These are phyloP conservation scores for Globomyces pollinis-pini DNA, from an alignment of 192 early-diverging fungal species.

Conservation along the genomic window DNA sequence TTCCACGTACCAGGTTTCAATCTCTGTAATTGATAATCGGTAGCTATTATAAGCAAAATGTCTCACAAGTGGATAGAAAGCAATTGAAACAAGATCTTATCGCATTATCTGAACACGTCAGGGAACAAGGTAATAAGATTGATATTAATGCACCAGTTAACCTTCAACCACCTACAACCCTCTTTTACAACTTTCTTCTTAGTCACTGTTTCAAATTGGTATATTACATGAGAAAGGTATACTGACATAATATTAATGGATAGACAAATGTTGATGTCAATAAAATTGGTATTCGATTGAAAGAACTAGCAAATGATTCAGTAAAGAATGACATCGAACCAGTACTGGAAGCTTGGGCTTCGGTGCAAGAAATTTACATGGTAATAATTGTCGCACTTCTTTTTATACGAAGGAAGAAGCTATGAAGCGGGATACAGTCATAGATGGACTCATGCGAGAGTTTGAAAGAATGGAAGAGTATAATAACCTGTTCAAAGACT, in stretches of 20 bases:
- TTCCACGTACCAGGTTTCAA: no score
- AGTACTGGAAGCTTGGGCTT: not conserved
- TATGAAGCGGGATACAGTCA: not conserved
- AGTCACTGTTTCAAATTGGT: slow-evolving; percentile 4
- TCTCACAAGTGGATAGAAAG: not conserved
- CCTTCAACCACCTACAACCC: not conserved
- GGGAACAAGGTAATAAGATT: not conserved
- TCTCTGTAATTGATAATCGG: no score
- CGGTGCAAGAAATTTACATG: not conserved
- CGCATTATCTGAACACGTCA: not conserved
- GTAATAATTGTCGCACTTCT: not conserved
- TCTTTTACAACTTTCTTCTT: not conserved
- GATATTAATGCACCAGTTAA: not conserved
- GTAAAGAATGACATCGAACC: not conserved
- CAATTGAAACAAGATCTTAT: not conserved
- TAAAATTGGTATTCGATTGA: not conserved
- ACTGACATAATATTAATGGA: no score
- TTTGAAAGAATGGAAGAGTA: slow-evolving; percentile 9
- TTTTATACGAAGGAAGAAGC: not conserved
- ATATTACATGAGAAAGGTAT: not conserved
- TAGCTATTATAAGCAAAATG: not conserved
- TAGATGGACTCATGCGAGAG: no score
- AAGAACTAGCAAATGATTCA: not conserved
- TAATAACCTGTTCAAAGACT: slow-evolving; percentile 7
- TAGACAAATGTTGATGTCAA: no score